Percentiles rank a stretch among this genome's conserved stretches.
Evolutionary conservation across 2,329 filamentous ascomycete genomes (phyloP).

Genomic region (Exophiala oligosperma): DNA sequence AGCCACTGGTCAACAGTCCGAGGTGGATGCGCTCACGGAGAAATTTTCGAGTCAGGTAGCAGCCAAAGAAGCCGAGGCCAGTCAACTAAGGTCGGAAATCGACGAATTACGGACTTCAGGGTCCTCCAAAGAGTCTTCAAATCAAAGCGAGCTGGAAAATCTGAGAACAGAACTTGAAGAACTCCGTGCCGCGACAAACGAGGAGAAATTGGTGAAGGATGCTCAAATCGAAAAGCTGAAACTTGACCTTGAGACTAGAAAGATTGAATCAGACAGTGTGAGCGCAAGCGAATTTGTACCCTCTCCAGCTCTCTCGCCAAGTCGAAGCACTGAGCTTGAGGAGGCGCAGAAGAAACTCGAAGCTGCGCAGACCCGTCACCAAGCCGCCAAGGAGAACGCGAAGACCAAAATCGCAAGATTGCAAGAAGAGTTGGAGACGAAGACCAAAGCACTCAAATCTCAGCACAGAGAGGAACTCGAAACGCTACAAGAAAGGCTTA

Average conservation of each 20-base stretch:
- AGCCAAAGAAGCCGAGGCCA: constrained; percentile 7
- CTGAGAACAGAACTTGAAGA: constrained; percentile 11
- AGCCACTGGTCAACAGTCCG: constrained; percentile 25
- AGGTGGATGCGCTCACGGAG: constrained; percentile 7
- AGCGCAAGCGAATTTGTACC: constrained; percentile 16
- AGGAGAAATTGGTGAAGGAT: constrained; percentile 14
- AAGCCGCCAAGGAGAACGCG: constrained; percentile 23
- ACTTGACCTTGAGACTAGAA: constrained; percentile 15
- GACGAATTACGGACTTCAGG: constrained; percentile 1
- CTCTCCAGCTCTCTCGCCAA: constrained; percentile 26
- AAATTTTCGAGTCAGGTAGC: constrained; percentile 7
- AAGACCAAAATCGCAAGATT: constrained; percentile 21
- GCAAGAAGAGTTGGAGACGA: constrained; percentile 22
- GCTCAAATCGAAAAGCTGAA: constrained; percentile 19
- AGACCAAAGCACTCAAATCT: constrained; percentile 13
- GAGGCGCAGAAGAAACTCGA: constrained; percentile 32
- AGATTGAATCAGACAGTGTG: constrained; percentile 10
- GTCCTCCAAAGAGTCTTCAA: neutral
- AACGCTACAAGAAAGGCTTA: constrained; percentile 13
- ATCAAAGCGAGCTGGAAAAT: constrained; percentile 7
- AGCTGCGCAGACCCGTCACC: constrained; percentile 19
- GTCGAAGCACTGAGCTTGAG: constrained; percentile 37
- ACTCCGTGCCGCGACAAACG: constrained; percentile 7
- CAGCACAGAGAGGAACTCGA: constrained; percentile 18
- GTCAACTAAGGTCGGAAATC: constrained; percentile 11